Percentiles rank a stretch among this genome's conserved stretches.
Conservation (phyloP, 2,329 filamentous ascomycete genomes). For the Fusarium sp. region DNA sequence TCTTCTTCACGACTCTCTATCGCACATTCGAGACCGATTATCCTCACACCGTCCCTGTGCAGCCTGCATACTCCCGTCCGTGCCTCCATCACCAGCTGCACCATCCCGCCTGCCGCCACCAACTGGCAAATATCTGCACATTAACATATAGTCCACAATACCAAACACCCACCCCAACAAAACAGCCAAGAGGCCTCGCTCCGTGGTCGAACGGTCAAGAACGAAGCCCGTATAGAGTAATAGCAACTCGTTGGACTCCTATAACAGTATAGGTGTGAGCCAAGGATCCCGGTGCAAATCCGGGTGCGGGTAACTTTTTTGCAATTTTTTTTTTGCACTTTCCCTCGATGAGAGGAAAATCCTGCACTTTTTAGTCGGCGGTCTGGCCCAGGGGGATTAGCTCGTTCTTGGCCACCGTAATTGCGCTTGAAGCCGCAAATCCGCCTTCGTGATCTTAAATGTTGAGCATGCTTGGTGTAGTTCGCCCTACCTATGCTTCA, state of each 20-base stretch:
- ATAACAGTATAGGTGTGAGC: slow-evolving; percentile 44
- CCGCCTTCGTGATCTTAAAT: neutral
- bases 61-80: slow-evolving; percentile 21
- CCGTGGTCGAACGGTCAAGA: slow-evolving; percentile 39
- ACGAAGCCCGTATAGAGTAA: slow-evolving; percentile 47
- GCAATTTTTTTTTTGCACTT: slow-evolving; percentile 26
- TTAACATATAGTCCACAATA: slow-evolving; percentile 27
- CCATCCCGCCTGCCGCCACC: slow-evolving; percentile 18
- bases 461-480: neutral
- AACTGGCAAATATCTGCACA: slow-evolving; percentile 25
- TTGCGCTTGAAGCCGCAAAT: neutral
- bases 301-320: slow-evolving; percentile 44
- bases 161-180: slow-evolving; percentile 26
- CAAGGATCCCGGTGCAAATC: slow-evolving; percentile 51
- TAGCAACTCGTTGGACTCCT: slow-evolving; percentile 51
- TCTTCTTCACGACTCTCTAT: neutral
- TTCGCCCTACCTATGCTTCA: neutral
- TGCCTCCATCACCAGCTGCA: slow-evolving; percentile 21
- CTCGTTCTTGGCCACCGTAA: neutral
- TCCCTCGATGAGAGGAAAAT: neutral
- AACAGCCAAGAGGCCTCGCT: neutral
- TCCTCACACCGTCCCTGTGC: neutral
- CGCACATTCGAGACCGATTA: neutral
- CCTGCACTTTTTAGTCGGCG: neutral
- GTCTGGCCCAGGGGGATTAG: too few species aligned